Evolutionary conservation across 352 stramenopile genomes (phyloP), one percentile per base, ranked within the genome.

Genomic region (Pythium grandisporangium): DNA sequence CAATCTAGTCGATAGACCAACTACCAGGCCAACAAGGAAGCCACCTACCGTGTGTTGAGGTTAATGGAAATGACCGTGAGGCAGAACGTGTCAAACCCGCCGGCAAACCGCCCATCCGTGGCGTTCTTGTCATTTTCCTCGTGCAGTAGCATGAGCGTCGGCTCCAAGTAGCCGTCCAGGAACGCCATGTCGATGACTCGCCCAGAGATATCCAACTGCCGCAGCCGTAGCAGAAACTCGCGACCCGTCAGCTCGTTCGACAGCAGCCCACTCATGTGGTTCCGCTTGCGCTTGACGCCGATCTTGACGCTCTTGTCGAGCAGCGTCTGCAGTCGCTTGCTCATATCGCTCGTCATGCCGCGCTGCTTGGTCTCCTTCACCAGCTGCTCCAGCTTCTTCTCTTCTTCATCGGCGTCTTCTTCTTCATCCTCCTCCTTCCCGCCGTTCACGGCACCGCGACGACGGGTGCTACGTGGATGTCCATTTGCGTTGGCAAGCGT

Each of bases 51-150:
- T 30, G 77, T 90, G 49, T 89, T 86, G 46, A 90, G 66, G 61
- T 90, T 90, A 55, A 93, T 93, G 12, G 80, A 93, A 25, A 93
- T 69, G 17, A 93, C 80, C 1, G 80, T 89, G 24, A 93, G 61
- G 38, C 76, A 89, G 50, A 64, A 91, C 29, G 80, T 93, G 46
- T 93, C 77, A 30, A 70, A 93, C 5, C 76, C 80, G 5, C 53
- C 55, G 0, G 80, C 80, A 33, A 89, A 70, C 4, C 80, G 68
- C 1, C 80, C 80, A 19, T 49, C 70, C 1, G 74, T 84, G 34
- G 80, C 65, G 40, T 76, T 84, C 21, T 65, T 70, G 14, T 89
- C 80, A 32, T 84, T 89, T 40, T 90, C 77, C 52, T 93, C 80
- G 41, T 93, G 80, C 35, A 93, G 51, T 25, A 93, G 63, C 77